Evolutionary conservation across 2,329 filamentous ascomycete genomes (phyloP).

Genomic region (Colletotrichum ledebouriae): DNA sequence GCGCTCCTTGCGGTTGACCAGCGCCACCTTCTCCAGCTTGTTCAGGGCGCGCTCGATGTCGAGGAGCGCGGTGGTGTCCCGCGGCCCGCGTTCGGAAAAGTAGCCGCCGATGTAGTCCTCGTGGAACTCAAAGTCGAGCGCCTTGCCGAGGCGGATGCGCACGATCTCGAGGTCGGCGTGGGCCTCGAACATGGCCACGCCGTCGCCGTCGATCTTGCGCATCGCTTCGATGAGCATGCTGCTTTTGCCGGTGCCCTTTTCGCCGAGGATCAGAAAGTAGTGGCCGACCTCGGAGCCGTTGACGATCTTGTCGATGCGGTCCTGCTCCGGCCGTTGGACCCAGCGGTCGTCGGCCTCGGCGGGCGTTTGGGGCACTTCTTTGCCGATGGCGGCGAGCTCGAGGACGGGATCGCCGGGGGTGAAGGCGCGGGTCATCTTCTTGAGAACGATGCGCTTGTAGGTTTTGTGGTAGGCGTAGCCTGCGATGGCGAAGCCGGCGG

Average conservation of each 20-base stretch:
- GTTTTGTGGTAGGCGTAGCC: conserved; percentile 84
- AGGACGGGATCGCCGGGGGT: conserved; percentile 91
- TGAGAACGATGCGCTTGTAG: conserved; percentile 92
- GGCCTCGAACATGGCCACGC: conserved; percentile 95
- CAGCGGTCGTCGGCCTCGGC: conserved; percentile 73
- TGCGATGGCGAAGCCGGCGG: conserved; percentile 72
- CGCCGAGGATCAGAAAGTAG: conserved; percentile 92
- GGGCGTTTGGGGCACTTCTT: conserved; percentile 62
- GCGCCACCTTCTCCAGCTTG: conserved; percentile 95
- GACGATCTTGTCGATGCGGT: conserved; percentile 85
- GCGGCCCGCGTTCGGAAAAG: conserved; percentile 92
- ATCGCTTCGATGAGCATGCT: conserved; percentile 97
- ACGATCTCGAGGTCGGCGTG: conserved; percentile 97
- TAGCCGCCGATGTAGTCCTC: conserved; percentile 98
- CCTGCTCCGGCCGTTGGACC: conserved; percentile 87
- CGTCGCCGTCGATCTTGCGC: conserved; percentile 90
- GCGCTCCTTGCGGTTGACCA: conserved; percentile 73
- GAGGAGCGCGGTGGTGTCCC: conserved; percentile 90
- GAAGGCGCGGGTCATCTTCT: conserved; percentile 94
- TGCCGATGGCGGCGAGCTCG: conserved; percentile 79
- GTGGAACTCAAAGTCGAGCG: conserved; percentile 95
- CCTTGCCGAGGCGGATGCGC: conserved; percentile 90
- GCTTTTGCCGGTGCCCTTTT: conserved; percentile 97
- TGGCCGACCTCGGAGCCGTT: conserved; percentile 80
- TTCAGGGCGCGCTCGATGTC: conserved; percentile 98